Evolutionary conservation across 108 stramenopile species (phyloP).

Genomic region (Fistulifera solaris): DNA sequence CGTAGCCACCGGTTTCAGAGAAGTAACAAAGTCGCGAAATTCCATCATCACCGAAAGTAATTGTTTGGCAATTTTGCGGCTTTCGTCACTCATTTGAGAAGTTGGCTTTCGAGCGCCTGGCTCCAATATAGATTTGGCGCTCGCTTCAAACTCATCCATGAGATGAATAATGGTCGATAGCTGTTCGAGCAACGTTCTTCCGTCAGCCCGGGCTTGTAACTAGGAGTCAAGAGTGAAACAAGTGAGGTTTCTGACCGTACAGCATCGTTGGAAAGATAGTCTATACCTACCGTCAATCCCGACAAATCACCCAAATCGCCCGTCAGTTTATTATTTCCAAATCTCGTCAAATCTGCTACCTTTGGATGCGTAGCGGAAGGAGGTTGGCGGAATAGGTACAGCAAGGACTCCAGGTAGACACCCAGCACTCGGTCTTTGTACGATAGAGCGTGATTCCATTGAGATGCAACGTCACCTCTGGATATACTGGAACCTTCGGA

Average conservation of each 20-base stretch:
- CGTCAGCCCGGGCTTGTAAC: constrained; percentile 46
- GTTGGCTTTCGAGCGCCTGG: background rate
- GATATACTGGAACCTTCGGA: no score
- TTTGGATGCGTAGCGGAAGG: constrained; percentile 11
- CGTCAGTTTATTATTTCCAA: constrained; percentile 60
- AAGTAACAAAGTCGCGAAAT: constrained; percentile 36
- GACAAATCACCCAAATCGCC: constrained; percentile 74
- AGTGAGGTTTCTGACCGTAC: background rate
- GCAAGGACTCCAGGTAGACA: constrained; percentile 58
- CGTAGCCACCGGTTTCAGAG: constrained; percentile 33
- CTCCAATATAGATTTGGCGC: constrained; percentile 17
- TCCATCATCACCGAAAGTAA: constrained; percentile 34
- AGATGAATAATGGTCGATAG: constrained; percentile 30
- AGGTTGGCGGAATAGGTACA: constrained; percentile 31
- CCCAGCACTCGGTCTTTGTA: constrained; percentile 65
- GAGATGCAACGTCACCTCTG: constrained; percentile 1
- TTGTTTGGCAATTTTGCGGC: constrained; percentile 16
- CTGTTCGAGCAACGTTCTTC: constrained; percentile 32
- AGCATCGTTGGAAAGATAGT: background rate
- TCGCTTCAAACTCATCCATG: constrained; percentile 29
- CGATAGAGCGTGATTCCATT: constrained; percentile 46
- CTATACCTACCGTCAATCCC: constrained; percentile 26
- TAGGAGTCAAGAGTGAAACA: constrained; percentile 1
- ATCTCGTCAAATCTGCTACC: constrained; percentile 32
- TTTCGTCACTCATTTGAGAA: constrained; percentile 6